Percentiles rank a stretch among this genome's conserved stretches.
Evolutionary conservation across 192 early-diverging fungal species (phyloP).

Genomic region (Podila minutissima): DNA sequence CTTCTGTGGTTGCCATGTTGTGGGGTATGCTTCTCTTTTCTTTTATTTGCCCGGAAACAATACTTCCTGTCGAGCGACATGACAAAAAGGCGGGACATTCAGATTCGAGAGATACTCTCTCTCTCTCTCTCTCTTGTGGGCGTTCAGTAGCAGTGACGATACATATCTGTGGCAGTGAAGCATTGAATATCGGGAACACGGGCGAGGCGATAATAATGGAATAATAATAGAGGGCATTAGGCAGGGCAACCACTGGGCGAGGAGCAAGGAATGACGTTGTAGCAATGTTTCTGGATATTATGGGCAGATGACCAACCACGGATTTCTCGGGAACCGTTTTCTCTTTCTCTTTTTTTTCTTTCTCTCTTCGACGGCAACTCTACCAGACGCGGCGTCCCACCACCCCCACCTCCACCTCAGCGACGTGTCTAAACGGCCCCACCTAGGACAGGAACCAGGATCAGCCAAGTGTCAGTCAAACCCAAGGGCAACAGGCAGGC

Average conservation of each 20-base stretch:
- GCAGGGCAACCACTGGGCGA: neutral
- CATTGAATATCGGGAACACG: too few species aligned
- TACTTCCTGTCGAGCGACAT: too few species aligned
- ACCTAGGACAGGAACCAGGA: neutral
- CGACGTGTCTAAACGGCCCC: constrained; percentile 40
- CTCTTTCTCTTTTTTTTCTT: constrained; percentile 8
- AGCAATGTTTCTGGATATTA: neutral
- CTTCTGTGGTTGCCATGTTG: neutral
- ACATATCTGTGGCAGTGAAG: neutral
- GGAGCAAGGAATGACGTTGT: neutral
- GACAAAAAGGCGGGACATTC: too few species aligned
- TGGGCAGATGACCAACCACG: constrained; percentile 47
- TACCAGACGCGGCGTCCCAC: constrained; percentile 43
- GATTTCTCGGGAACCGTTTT: constrained; percentile 50
- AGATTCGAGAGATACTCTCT: too few species aligned
- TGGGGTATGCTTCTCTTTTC: neutral
- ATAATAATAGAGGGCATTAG: neutral
- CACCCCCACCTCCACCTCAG: constrained; percentile 50
- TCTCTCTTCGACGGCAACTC: constrained; percentile 9
- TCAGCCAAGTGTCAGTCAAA: neutral
- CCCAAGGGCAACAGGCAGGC: neutral
- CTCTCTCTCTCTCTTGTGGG: neutral
- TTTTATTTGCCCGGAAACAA: neutral
- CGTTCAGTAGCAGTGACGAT: neutral
- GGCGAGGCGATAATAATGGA: too few species aligned